Evolutionary conservation across 306 rosid species (phyloP).

Genomic region (Gastrolobium villosum): DNA sequence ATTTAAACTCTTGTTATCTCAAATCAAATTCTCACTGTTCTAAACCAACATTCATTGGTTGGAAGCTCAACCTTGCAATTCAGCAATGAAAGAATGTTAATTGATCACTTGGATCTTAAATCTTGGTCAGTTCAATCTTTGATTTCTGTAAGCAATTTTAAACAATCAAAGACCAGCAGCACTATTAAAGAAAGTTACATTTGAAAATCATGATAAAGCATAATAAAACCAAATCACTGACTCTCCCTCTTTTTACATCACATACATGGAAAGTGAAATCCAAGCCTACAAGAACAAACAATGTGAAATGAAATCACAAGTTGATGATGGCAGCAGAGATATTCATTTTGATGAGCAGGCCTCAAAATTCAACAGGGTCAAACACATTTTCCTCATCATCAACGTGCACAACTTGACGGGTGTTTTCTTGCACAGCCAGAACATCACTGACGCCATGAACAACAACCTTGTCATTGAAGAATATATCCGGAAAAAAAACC

Average conservation of each 20-base stretch:
- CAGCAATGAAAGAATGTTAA: too few species aligned
- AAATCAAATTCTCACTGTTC: neutral
- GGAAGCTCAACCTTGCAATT: slow-evolving; percentile 6
- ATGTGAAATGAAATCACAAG: slow-evolving; percentile 16
- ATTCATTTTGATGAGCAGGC: neutral
- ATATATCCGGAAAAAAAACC: slow-evolving; percentile 63
- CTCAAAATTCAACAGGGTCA: slow-evolving; percentile 61
- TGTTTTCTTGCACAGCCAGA: slow-evolving; percentile 38
- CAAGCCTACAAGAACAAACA: slow-evolving; percentile 8
- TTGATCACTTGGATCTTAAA: neutral
- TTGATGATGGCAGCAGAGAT: neutral
- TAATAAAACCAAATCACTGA: too few species aligned
- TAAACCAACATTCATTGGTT: neutral
- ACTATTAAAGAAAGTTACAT: neutral
- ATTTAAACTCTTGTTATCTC: neutral
- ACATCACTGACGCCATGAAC: slow-evolving; percentile 78
- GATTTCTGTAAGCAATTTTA: slow-evolving; percentile 7
- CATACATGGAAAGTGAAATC: slow-evolving; percentile 24
- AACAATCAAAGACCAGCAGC: neutral
- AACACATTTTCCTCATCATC: slow-evolving; percentile 38
- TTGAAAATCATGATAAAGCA: neutral
- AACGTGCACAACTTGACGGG: slow-evolving; percentile 8
- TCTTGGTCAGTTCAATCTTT: neutral
- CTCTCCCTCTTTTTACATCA: neutral
- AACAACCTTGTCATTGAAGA: slow-evolving; percentile 60